These are phyloP conservation scores for Betula pendula DNA, from an alignment of 306 rosid genomes.

Conservation along the genomic window DNA sequence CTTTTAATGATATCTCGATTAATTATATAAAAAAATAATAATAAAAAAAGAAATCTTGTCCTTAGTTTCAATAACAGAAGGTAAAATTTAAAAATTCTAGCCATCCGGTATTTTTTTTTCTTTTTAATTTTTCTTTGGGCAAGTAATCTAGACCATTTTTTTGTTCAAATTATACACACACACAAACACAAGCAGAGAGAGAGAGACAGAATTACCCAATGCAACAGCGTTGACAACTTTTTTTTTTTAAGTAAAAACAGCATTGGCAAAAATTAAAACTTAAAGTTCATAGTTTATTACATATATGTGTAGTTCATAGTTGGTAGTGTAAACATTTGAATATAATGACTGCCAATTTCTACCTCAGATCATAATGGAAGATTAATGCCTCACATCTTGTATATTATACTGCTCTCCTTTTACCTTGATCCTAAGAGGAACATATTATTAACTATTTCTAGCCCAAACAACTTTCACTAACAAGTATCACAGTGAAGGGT, in stretches of 20 bases:
- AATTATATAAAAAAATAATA: no score
- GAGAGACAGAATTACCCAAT: background rate
- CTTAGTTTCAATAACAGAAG: background rate
- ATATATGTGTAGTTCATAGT: background rate
- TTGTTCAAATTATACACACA: background rate
- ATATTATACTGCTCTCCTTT: background rate
- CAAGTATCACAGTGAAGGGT: conserved; percentile 18
- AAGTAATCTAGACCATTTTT: background rate
- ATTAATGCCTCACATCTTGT: background rate
- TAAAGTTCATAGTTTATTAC: background rate
- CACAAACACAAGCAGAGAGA: background rate
- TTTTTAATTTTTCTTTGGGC: background rate
- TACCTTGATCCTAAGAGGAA: background rate
- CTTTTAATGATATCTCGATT: no score
- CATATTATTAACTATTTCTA: background rate
- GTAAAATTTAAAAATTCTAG: background rate
- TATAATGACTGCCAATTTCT: background rate
- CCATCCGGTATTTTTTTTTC: no score
- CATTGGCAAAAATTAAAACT: background rate
- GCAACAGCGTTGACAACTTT: background rate
- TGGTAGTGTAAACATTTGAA: background rate
- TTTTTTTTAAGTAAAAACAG: background rate
- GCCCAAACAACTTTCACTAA: background rate
- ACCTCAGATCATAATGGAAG: background rate
- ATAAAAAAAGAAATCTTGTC: no score